Base-by-base conservation (phyloP, 2,329 filamentous ascomycete species). In the Penicillium hordei region DNA sequence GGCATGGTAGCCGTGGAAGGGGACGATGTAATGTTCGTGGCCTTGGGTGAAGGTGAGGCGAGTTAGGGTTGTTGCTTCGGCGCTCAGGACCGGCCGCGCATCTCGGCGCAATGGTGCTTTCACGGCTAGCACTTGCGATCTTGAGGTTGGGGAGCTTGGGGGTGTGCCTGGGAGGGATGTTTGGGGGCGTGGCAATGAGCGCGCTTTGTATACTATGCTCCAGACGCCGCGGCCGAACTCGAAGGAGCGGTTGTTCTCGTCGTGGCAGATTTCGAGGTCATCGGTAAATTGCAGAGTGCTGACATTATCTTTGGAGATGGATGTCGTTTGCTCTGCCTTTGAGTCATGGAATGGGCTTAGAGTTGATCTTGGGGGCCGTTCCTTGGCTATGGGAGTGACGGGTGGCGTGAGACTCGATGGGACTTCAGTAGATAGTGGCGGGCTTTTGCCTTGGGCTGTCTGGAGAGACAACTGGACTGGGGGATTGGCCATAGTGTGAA, bases 131-230 rank as follows among this genome's bases (percentile, higher is more conserved):
- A 79, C 50, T 17, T 67, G 70, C 23, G 56, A 64, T 29, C 53
- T 62, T 23, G 67, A 64, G 8, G 64, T 64, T 33, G 76, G 75
- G 13, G 77, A 77, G 48, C 71, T 74, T 17, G 75, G 72, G 43
- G 72, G 70, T 36, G 71, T 75, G 29, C 68, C 48, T 33, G 63
- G 42, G 29, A 54, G 13, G 13, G 34, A 45, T n/a, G 57, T 39
- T 36, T 62, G 34, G 19, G 57, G 10, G 29, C 33, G 50, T 13
- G 62, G 59, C 21, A 50, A 65, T 13, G 70, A 68, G 5, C 60
- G 68, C 12, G 77, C 79, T 59, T 75, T 76, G 65, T 77, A 79
- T 19, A 81, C 79, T 19, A 72, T 74, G 59, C 79, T 81, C 78
- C 79, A 81, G 19, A 72, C 77, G 25, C 79, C 79, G 38, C 70